Percentiles rank a stretch among this genome's conserved stretches.
Evolutionary conservation across 2,329 filamentous ascomycete genomes (phyloP).

Genomic region (Colletotrichum cuscutae): DNA sequence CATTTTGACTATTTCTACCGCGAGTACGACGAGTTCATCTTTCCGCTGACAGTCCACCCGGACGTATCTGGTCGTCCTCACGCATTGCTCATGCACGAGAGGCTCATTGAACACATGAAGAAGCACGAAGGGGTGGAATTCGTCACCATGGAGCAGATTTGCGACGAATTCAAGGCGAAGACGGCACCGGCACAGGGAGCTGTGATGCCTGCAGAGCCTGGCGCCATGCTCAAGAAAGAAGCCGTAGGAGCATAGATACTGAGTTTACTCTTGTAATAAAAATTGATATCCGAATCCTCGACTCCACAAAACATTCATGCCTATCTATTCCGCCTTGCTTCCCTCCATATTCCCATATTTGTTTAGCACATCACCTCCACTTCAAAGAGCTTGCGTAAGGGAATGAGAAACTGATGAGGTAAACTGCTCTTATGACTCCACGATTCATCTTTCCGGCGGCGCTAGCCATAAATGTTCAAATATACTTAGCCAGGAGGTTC

Average conservation of each 20-base stretch:
- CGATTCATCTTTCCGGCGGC: background rate
- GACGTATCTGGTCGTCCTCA: conserved; percentile 79
- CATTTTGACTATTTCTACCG: conserved; percentile 81
- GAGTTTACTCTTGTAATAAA: background rate
- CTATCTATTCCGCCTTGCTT: background rate
- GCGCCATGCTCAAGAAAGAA: conserved; percentile 63
- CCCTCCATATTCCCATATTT: too few relatives aligned
- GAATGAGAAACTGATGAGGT: background rate
- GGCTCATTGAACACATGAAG: conserved; percentile 76
- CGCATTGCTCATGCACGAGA: conserved; percentile 78
- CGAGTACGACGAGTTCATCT: conserved; percentile 81
- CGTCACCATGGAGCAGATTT: conserved; percentile 77
- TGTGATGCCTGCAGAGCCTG: conserved; percentile 66
- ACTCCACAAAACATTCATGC: background rate
- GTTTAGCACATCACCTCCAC: too few relatives aligned
- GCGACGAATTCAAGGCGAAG: conserved; percentile 77
- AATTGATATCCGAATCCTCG: background rate
- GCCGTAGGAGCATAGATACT: background rate
- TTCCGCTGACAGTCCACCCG: conserved; percentile 81
- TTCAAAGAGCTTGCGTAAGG: background rate
- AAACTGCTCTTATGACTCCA: background rate
- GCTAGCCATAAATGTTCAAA: background rate
- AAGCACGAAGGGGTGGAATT: conserved; percentile 70
- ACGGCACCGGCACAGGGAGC: conserved; percentile 68
- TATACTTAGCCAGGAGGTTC: background rate